Evolutionary conservation across 2,329 filamentous ascomycete genomes (phyloP), one percentile per base, ranked within the genome.

Genomic region (Zymoseptoria crescenta): DNA sequence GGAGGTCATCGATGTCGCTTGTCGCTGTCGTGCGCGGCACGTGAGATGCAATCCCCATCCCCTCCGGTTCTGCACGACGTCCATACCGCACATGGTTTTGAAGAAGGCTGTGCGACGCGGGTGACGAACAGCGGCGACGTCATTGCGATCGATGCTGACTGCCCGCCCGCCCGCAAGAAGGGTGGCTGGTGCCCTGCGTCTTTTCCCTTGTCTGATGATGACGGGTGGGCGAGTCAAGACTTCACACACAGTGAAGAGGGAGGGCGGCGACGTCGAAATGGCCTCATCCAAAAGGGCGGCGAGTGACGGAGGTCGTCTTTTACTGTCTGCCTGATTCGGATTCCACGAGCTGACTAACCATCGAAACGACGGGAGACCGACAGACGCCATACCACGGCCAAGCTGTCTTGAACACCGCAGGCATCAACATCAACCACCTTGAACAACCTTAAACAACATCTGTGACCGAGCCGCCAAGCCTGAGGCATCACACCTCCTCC

Each of bases 401-500:
- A n/a, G n/a, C n/a, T n/a, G n/a, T n/a, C n/a, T n/a, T 13, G n/a
- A 45, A 16, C 35, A 45, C 13, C 35, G 35, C 35, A 45, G 35
- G n/a, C n/a, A n/a, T n/a, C n/a, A n/a, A n/a, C 35, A 45, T 45
- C 16, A 16, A 45, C 16, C 35, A n/a, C 16, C 13, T 5, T 1
- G 4, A 16, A 24, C 24, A 24, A n/a, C n/a, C n/a, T n/a, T n/a
- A n/a, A n/a, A n/a, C n/a, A n/a, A n/a, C n/a, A n/a, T n/a, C n/a
- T n/a, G 2, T 24, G 24, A 3, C 24, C 24, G 24, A 3, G 24
- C 2, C 24, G 24, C 24, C 24, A 24, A 24, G 24, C 2, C 24
- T 24, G 29, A 30, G 10, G 19, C 54, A 30, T 52, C 59, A 64
- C 49, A 61, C 64, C 53, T 62, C 61, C 16, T 62, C 61, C n/a